Evolutionary conservation across 2,329 filamentous ascomycete genomes (phyloP).

Genomic region (Nemania bipapillata): DNA sequence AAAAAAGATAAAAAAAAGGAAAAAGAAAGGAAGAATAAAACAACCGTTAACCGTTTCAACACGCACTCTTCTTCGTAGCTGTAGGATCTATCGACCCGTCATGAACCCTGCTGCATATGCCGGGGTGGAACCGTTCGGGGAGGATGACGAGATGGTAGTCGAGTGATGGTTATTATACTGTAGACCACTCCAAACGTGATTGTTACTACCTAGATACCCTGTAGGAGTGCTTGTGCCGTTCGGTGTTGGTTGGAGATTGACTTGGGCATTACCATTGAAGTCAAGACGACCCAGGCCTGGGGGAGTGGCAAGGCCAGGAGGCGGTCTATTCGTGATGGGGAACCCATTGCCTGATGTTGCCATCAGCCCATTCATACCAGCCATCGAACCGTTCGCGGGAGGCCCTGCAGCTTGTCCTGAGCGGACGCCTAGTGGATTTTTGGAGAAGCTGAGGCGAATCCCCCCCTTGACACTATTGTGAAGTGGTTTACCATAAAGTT

Average conservation of each 20-base stretch:
- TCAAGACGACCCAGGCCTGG: slow-evolving; percentile 67
- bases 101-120: slow-evolving; percentile 44
- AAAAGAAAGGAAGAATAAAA: slow-evolving; percentile 6
- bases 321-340: slow-evolving; percentile 76
- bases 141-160: slow-evolving; percentile 42
- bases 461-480: slow-evolving; percentile 95
- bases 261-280: slow-evolving; percentile 40
- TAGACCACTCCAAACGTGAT: slow-evolving; percentile 45
- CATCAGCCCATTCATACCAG: slow-evolving; percentile 69
- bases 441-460: slow-evolving; percentile 94
- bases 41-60: neutral
- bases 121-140: slow-evolving; percentile 40
- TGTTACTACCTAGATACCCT: slow-evolving; percentile 40
- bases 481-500: slow-evolving; percentile 85
- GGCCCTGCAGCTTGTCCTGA: slow-evolving; percentile 72
- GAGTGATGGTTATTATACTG: slow-evolving; percentile 44
- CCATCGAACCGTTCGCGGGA: slow-evolving; percentile 56
- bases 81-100: slow-evolving; percentile 44
- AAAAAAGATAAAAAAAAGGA: slow-evolving; percentile 20
- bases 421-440: slow-evolving; percentile 93
- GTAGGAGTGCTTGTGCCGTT: slow-evolving; percentile 43
- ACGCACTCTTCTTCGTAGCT: slow-evolving; percentile 1
- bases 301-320: slow-evolving; percentile 81
- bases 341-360: slow-evolving; percentile 67
- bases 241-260: slow-evolving; percentile 36